A percentile compares a stretch with the other conserved stretches of the same genome.
Evolutionary conservation across 1,284 basidiomycete genomes (phyloP).

Genomic region (Malassezia nana): DNA sequence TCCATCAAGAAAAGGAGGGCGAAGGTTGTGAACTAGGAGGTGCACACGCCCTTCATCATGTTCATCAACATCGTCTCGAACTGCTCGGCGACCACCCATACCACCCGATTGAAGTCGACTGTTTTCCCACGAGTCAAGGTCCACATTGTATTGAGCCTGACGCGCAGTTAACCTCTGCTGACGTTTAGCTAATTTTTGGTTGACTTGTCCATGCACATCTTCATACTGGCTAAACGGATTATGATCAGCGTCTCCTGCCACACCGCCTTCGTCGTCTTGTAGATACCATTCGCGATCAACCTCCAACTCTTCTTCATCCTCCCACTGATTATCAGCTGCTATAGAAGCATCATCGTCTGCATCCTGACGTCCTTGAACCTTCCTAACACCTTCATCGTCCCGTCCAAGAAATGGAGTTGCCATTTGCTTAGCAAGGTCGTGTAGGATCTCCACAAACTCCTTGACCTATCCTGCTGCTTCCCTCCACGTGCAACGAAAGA

Average conservation of each 20-base stretch:
- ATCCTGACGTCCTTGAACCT: conserved; percentile 50
- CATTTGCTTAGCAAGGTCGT: neutral
- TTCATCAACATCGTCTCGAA: conserved; percentile 69
- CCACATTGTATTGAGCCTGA: conserved; percentile 59
- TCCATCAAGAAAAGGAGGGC: conserved; percentile 94
- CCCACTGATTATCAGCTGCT: conserved; percentile 24
- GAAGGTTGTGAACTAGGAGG: conserved; percentile 90
- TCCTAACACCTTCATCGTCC: conserved; percentile 10
- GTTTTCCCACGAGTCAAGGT: conserved; percentile 96
- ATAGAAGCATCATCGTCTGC: conserved; percentile 54
- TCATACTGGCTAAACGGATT: conserved; percentile 82
- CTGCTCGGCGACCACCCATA: conserved; percentile 65
- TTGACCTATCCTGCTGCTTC: neutral
- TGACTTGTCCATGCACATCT: conserved; percentile 55
- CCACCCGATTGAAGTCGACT: conserved; percentile 94
- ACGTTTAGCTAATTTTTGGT: conserved; percentile 20
- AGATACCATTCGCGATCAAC: conserved; percentile 43
- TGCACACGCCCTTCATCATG: conserved; percentile 94
- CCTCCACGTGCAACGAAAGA: neutral
- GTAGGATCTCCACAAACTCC: neutral
- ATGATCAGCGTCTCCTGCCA: conserved; percentile 71
- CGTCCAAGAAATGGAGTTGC: conserved; percentile 13
- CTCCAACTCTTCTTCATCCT: conserved; percentile 27
- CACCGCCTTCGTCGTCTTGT: conserved; percentile 35
- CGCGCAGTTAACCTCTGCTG: conserved; percentile 44